phyloP scores from a whole-genome alignment of 805 yeast species.

The Nakazawaea populi region DNA sequence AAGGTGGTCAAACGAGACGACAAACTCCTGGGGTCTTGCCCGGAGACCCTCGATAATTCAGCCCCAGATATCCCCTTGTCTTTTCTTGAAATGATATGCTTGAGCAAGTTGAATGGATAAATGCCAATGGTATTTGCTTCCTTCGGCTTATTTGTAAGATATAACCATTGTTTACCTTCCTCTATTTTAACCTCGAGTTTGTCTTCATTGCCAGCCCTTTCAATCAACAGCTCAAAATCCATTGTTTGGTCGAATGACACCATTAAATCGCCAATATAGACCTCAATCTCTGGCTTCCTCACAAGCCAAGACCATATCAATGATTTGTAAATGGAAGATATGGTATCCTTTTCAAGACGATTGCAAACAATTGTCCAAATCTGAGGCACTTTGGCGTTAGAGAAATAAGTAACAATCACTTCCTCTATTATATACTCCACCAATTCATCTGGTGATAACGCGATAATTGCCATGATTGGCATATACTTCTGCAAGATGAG shows the following conservation, averaged over 20 bases:
- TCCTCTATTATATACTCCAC: slow-evolving; percentile 26
- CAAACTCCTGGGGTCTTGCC: slow-evolving; percentile 68
- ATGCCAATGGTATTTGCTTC: slow-evolving; percentile 49
- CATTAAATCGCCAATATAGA: slow-evolving; percentile 7
- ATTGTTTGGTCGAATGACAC: slow-evolving; percentile 5
- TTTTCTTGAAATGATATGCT: slow-evolving; percentile 55
- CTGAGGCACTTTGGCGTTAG: slow-evolving; percentile 23
- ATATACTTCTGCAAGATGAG: background rate
- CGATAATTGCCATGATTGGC: background rate
- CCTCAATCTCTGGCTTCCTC: slow-evolving; percentile 19
- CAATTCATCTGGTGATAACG: slow-evolving; percentile 27
- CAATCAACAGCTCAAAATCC: slow-evolving; percentile 6
- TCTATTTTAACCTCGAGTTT: slow-evolving; percentile 30
- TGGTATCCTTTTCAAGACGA: slow-evolving; percentile 7
- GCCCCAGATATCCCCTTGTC: slow-evolving; percentile 53
- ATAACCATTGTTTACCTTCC: slow-evolving; percentile 51
- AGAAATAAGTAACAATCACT: slow-evolving; percentile 28
- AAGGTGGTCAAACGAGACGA: slow-evolving; percentile 56
- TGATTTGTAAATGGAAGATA: background rate
- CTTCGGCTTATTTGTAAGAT: slow-evolving; percentile 49
- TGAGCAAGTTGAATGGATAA: slow-evolving; percentile 47
- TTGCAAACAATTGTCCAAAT: slow-evolving; percentile 26
- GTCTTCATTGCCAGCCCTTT: slow-evolving; percentile 10
- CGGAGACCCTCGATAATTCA: slow-evolving; percentile 47
- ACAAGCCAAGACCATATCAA: slow-evolving; percentile 33